Evolutionary conservation across 140 eudicot genomes (phyloP), one percentile per base, ranked within the genome.

Genomic region (Oenanthe javanica): DNA sequence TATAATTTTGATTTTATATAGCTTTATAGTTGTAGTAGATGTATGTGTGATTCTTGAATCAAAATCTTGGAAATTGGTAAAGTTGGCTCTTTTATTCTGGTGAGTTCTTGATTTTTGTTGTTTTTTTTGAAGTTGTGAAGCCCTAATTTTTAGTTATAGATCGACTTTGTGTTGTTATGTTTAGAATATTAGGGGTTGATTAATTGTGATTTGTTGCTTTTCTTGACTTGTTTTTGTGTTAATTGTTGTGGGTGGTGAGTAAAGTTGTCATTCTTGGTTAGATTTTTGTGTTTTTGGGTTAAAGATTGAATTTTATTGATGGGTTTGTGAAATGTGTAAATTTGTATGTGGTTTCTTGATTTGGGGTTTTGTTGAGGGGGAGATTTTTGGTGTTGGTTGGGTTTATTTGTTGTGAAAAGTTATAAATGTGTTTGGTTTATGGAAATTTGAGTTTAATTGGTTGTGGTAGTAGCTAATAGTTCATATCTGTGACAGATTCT

Each of bases 21-120:
- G 45, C 36, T 67, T 31, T 27, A 9, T 69, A 5, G 47, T 69
- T 69, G 42, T 69, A 31, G 49, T 19, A 31, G 42, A 59, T n/a
- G 55, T 40, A 36, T 36, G 38, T 55, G 16, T 52, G 72, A 27
- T 78, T 57, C 70, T 59, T 78, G 40, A 38, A 52, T 78, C 81
- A 78, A 25, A 78, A 55, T 78, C 81, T 43, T 16, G 72, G 73
- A 42, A 54, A 64, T 38, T 49, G 79, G 50, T 75, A 40, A 75
- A 75, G 38, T 75, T 75, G 63, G 79, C 46, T 75, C 4, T 49
- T 63, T 63, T 63, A 25, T 69, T 15, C 54, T 4, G 79, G 79
- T 75, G 55, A 75, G 79, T 75, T 75, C 21, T 23, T 38, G 55
- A 54, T 27, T 48, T 43, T 12, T 74, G 47, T 38, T 13, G 6